phyloP scores from a whole-genome alignment of 306 rosid genomes.

The Datisca glomerata region DNA sequence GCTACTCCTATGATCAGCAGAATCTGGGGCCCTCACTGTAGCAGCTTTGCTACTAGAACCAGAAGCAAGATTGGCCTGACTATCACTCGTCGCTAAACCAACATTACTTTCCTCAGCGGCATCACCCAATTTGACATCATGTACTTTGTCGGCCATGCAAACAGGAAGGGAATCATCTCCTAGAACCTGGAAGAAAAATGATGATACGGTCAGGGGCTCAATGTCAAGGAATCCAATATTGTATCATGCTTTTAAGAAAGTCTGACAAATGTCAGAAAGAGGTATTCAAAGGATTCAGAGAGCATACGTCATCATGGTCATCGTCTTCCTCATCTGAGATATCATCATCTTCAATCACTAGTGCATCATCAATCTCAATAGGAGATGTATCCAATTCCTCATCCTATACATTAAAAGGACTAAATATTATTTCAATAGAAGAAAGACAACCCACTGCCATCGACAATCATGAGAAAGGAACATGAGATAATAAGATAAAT shows the following conservation, averaged over 20 bases:
- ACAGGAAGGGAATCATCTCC: constrained; percentile 89
- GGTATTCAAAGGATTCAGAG: constrained; percentile 3
- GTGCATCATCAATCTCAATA: constrained; percentile 84
- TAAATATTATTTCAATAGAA: neutral
- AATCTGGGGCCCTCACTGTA: constrained; percentile 49
- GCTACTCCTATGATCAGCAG: constrained; percentile 60
- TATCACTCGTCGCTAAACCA: constrained; percentile 56
- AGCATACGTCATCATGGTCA: constrained; percentile 86
- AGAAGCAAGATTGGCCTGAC: constrained; percentile 63
- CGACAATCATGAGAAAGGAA: no score
- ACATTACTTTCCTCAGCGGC: constrained; percentile 52
- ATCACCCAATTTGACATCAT: constrained; percentile 92
- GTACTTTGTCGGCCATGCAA: constrained; percentile 91
- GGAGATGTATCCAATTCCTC: constrained; percentile 86
- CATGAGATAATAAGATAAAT: no score
- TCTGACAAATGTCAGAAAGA: neutral
- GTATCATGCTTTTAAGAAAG: no score
- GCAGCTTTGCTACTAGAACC: constrained; percentile 92
- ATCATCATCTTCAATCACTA: constrained; percentile 95
- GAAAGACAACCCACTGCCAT: neutral
- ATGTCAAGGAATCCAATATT: neutral
- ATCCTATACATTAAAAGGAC: constrained; percentile 35
- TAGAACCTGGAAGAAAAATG: constrained; percentile 47
- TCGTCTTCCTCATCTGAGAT: constrained; percentile 96
- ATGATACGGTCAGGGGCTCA: neutral